Conservation (phyloP, 2,329 filamentous ascomycete species). For the Claviceps citrina region DNA sequence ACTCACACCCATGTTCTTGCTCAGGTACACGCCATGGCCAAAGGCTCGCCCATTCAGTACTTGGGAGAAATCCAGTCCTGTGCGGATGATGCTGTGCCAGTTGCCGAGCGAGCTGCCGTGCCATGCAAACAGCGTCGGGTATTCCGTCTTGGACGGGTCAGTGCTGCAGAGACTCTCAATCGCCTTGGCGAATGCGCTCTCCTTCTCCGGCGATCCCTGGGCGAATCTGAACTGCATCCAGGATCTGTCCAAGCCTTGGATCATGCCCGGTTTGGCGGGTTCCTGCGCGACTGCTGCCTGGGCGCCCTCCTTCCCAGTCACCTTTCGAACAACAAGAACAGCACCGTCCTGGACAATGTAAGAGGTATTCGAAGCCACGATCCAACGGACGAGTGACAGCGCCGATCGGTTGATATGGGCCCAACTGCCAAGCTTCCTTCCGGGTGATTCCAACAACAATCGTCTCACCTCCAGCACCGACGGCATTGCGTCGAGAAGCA, state of each 20-base stretch:
- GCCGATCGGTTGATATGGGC: conserved; percentile 48
- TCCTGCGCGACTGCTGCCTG: too few species aligned
- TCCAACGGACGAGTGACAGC: conserved; percentile 63
- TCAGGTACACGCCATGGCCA: conserved; percentile 75
- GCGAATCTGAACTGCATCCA: conserved; percentile 78
- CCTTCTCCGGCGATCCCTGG: conserved; percentile 79
- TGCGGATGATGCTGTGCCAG: conserved; percentile 81
- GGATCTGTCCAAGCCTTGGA: background rate
- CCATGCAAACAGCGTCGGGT: conserved; percentile 71
- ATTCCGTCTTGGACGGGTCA: conserved; percentile 17
- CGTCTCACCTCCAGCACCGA: conserved; percentile 40
- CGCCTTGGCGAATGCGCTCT: conserved; percentile 54
- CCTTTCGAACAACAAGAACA: background rate
- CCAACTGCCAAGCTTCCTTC: conserved; percentile 26
- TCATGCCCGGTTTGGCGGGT: background rate
- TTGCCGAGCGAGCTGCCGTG: conserved; percentile 65
- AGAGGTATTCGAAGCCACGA: conserved; percentile 77
- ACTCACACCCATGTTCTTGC: conserved; percentile 23
- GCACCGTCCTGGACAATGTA: conserved; percentile 57
- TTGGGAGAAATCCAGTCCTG: conserved; percentile 59
- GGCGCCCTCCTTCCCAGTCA: background rate
- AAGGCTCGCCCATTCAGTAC: conserved; percentile 49
- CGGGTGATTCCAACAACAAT: conserved; percentile 27
- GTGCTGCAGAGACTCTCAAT: conserved; percentile 29
- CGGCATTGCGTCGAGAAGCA: conserved; percentile 45